Evolutionary conservation across 257 asterid species (phyloP).

Genomic region (Primulina huaijiensis): DNA sequence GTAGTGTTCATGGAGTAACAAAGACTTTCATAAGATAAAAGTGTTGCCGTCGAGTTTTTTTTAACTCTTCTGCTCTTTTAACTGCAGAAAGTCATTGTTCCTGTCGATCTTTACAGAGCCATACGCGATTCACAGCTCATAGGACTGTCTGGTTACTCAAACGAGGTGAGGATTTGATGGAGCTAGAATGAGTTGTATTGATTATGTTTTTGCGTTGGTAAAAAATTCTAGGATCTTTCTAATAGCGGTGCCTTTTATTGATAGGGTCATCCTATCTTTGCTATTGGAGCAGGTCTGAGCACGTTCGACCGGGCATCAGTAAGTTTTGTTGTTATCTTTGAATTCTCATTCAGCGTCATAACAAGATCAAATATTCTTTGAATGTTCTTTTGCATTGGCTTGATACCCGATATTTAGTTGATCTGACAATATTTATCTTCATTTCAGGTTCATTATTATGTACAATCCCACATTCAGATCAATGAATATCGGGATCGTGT

Average conservation of each 20-base stretch:
- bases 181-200: conserved; percentile 18
- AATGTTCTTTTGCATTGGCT: neutral
- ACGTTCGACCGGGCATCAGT: conserved; percentile 68
- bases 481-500: conserved; percentile 81
- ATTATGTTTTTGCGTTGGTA: neutral
- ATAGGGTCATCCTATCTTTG: conserved; percentile 67
- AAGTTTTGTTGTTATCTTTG: conserved; percentile 25
- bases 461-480: conserved; percentile 79
- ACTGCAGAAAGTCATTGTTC: conserved; percentile 61
- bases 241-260: conserved; percentile 10
- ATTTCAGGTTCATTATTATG: conserved; percentile 65
- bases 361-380: neutral
- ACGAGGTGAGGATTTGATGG: conserved; percentile 43
- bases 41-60: conserved; percentile 3
- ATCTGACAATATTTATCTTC: conserved; percentile 20
- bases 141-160: conserved; percentile 65
- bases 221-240: conserved; percentile 3
- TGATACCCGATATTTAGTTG: neutral
- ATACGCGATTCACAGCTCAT: conserved; percentile 70
- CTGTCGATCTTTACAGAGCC: conserved; percentile 50
- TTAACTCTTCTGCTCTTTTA: conserved; percentile 15
- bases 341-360: neutral
- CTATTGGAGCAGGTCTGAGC: conserved; percentile 61
- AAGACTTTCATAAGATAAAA: neutral
- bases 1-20: neutral